Evolutionary conservation across 306 rosid species (phyloP).

Genomic region (Datisca glomerata): DNA sequence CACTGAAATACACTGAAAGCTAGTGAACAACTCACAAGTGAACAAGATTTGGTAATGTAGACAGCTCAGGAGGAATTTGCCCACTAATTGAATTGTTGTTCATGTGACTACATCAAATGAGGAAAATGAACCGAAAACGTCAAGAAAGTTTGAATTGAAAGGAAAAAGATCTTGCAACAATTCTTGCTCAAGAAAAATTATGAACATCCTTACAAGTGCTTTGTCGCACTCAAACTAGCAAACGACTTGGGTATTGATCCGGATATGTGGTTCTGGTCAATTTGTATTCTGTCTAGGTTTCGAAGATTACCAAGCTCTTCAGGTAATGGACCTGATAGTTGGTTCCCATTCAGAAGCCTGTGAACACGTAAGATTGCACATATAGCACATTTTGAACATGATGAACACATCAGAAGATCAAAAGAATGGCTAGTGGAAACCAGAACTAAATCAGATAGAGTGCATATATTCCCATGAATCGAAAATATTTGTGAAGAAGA

Average conservation of each 20-base stretch:
- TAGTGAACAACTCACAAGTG: conserved; percentile 57
- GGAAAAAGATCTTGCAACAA: conserved; percentile 1
- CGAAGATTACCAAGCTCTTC: conserved; percentile 76
- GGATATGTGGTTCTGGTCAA: conserved; percentile 60
- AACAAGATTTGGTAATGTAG: conserved; percentile 40
- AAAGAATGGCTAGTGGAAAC: neutral
- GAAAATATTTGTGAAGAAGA: neutral
- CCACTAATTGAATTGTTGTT: conserved; percentile 95
- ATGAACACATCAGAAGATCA: neutral
- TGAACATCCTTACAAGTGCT: conserved; percentile 72
- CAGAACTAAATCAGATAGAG: no score
- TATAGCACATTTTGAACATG: neutral
- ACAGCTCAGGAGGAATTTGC: conserved; percentile 60
- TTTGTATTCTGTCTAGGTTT: conserved; percentile 47
- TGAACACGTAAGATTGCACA: conserved; percentile 4
- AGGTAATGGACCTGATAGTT: conserved; percentile 66
- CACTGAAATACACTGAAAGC: neutral
- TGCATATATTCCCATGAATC: neutral
- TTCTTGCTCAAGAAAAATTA: conserved; percentile 8
- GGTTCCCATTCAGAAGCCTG: conserved; percentile 84
- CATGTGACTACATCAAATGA: conserved; percentile 71
- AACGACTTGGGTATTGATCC: conserved; percentile 67
- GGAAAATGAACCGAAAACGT: neutral
- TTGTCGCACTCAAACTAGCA: conserved; percentile 41
- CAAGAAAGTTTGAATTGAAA: conserved; percentile 4